Evolutionary conservation across 768 basidiomycete genomes (phyloP), one percentile per base, ranked within the genome.

Genomic region (Termitomyces sp.): DNA sequence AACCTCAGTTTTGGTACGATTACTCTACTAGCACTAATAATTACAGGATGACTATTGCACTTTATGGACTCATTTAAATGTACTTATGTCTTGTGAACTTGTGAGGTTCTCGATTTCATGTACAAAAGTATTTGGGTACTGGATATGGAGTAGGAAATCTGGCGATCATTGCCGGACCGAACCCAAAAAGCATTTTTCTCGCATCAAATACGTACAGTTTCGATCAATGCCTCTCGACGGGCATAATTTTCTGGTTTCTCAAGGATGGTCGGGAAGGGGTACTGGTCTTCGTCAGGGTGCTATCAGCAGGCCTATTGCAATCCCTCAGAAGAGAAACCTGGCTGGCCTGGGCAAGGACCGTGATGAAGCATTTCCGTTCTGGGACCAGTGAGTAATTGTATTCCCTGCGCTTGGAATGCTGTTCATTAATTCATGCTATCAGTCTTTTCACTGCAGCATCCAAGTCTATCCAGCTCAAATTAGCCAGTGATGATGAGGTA

Each of bases 291-390:
- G 93, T 32, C 76, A 88, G 13, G 95, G 91, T 6, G 88, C 92
- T 53, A 85, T 95, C 41, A 78, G 77, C 20, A 80, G 84, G 7
- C 95, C 95, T 1, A 74, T 98, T 35, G 81, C 87, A 5, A 82
- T 94, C 43, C 80, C 88, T 1, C 89, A 90, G 70, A 97, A 97
- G 77, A 88, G 87, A 74, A 91, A 81, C 5, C 77, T 95, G n/a
- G 76, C 84, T 10, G 95, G 95, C 2, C 72, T 98, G 59, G 95
- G 95, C 57, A 95, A 93, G 70, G 93, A 98, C 71, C 82, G 94
- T 64, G 95, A 96, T 67, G 94, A 95, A 66, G 93, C 93, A 0
- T 94, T 95, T 69, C 94, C 95, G 53, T 98, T 98, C 82, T 98
- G 95, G 95, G 95, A 98, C 71, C 93, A 97, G 94, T 96, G 66